Conservation (phyloP, 2,329 filamentous ascomycete species). For the Aurifilum marmelostoma region DNA sequence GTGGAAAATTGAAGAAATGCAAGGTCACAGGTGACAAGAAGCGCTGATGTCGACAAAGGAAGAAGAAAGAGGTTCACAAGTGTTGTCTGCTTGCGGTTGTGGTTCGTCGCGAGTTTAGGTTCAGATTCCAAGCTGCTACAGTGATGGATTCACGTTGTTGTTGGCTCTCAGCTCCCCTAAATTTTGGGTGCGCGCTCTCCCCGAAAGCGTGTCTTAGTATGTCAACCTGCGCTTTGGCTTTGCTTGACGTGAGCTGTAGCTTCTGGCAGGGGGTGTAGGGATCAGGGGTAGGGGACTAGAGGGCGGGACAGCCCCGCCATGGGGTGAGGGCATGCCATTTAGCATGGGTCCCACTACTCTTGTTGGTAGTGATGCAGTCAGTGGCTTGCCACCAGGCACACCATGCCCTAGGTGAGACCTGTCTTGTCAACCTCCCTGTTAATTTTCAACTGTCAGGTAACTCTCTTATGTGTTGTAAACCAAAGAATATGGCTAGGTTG, state of each 20-base stretch:
- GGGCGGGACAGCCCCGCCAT: neutral
- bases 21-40: neutral
- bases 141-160: constrained; percentile 12
- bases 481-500: no score
- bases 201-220: constrained; percentile 20
- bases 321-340: neutral
- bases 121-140: neutral
- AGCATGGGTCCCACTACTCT: neutral
- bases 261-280: constrained; percentile 5
- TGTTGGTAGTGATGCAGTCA: no score
- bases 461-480: neutral
- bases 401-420: neutral
- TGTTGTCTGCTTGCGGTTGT: neutral
- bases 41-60: neutral
- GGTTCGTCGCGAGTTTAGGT: constrained; percentile 2
- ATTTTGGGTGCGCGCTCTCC: constrained; percentile 16
- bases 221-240: neutral
- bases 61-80: neutral
- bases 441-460: neutral
- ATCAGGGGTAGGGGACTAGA: neutral
- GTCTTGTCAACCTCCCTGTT: neutral
- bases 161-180: constrained; percentile 16
- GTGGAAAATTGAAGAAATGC: neutral
- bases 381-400: neutral
- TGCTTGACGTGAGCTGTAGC: constrained; percentile 17